Base-by-base conservation (phyloP, 2,329 filamentous ascomycete genomes). In the Stachybotrys chartarum region DNA sequence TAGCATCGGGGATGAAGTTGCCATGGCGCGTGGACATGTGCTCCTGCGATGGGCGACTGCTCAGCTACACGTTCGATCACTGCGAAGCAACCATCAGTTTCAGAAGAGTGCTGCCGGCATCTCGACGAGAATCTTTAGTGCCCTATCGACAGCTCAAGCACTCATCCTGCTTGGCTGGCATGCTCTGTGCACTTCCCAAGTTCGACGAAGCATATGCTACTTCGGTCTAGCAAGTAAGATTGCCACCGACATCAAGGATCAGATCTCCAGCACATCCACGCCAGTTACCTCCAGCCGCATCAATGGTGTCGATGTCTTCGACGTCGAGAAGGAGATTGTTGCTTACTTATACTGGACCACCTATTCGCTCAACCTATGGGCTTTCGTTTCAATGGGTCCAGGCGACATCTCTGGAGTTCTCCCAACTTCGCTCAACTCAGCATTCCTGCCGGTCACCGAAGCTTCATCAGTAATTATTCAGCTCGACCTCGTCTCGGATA, bases 261-360 rank as follows among this genome's bases (percentile, higher is more conserved):
- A 62, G 46, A 64, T 71, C 31, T 58, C 62, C 1, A 62, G 59
- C n/a, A 61, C 61, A 8, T 56, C 58, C 17, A 65, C 61, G 3
- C 62, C 66, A 5, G 60, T 65, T 30, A 62, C 61, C 11, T 67
- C 68, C 1, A 72, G 69, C 44, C 67, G 70, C 35, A 73, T 75
- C 58, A 75, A 75, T 30, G 72, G 72, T 10, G 66, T 75, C 49
- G 71, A 73, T 45, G 67, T 75, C 3, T 68, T 66, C 50, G 67
- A 70, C 49, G 69, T 75, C 7, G 72, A 75, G 56, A 70, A 68
- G 55, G 73, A 75, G 56, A 54, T 75, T 16, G 62, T 70, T 5
- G 64, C 68, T 30, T 72, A 72, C 58, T 60, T 75, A 6, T 72
- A 71, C 63, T 75, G 72, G 72, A 64, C 70, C 5, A 69, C 70